Conservation (phyloP, 306 rosid genomes). For the Vigna reflexopilosa region DNA sequence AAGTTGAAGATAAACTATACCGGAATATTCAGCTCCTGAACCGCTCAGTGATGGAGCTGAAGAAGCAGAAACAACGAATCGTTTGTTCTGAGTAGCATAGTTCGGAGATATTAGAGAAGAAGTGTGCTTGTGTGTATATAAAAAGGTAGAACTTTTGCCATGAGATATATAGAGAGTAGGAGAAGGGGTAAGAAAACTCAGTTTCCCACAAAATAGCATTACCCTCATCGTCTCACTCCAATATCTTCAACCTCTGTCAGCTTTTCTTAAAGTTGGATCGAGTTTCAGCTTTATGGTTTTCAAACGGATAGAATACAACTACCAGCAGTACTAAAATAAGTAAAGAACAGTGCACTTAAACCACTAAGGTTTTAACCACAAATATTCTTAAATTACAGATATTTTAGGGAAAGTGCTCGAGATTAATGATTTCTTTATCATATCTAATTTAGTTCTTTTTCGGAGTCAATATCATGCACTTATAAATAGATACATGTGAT, state of each 20-base stretch:
- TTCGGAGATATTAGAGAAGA: constrained; percentile 25
- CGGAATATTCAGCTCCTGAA: constrained; percentile 69
- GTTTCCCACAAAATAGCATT: constrained; percentile 40
- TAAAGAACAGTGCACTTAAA: not conserved
- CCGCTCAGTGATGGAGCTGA: constrained; percentile 67
- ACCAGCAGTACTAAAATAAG: not conserved
- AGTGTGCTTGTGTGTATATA: constrained; percentile 37
- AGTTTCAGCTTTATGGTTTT: not conserved
- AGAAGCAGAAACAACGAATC: constrained; percentile 51
- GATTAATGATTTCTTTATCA: not conserved
- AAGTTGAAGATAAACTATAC: constrained; percentile 42
- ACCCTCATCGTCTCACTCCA: constrained; percentile 17
- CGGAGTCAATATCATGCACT: not conserved
- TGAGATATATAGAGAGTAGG: constrained; percentile 32
- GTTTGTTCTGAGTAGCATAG: constrained; percentile 33
- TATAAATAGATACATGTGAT: no score
- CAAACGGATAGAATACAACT: not conserved
- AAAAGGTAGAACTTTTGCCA: constrained; percentile 22
- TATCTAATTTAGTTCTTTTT: not conserved
- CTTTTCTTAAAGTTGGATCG: not conserved
- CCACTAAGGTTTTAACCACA: not conserved
- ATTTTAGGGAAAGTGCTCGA: not conserved
- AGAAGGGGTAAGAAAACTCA: constrained; percentile 34
- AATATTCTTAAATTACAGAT: not conserved
- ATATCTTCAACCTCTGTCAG: not conserved